These are phyloP conservation scores for Tetracladium marchalianum DNA, from an alignment of 495 filamentous ascomycete species.

Conservation along the genomic window DNA sequence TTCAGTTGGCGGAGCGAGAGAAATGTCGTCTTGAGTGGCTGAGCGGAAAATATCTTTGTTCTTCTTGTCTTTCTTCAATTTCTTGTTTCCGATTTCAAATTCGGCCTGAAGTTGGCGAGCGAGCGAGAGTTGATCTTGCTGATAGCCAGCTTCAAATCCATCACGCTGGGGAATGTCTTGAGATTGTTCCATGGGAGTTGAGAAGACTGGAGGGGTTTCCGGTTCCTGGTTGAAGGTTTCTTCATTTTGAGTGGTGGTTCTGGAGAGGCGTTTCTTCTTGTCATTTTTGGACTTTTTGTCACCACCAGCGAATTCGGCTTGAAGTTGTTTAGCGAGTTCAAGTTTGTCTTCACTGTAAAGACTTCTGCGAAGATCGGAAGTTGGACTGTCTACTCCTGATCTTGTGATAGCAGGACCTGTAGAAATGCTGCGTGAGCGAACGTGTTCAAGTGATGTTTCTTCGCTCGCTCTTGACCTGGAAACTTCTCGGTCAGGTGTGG, in stretches of 20 bases:
- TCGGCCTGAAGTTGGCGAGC: slow-evolving; percentile 13
- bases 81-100: slow-evolving; percentile 20
- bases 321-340: slow-evolving; percentile 19
- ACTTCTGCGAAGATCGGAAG: slow-evolving; percentile 3
- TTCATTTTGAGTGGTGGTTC: slow-evolving; percentile 12
- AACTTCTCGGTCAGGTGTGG: slow-evolving; percentile 20
- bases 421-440: slow-evolving; percentile 16
- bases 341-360: slow-evolving; percentile 17
- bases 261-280: slow-evolving; percentile 23
- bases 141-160: slow-evolving; percentile 12
- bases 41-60: slow-evolving; percentile 5
- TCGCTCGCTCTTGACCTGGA: slow-evolving; percentile 21
- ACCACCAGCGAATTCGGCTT: slow-evolving; percentile 21
- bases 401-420: slow-evolving; percentile 8
- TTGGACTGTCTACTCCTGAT: background rate
- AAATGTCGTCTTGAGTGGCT: slow-evolving; percentile 11
- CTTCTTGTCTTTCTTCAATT: slow-evolving; percentile 35
- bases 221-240: slow-evolving; percentile 3
- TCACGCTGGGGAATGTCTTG: slow-evolving; percentile 5
- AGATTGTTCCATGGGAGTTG: background rate
- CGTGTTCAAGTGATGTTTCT: slow-evolving; percentile 7
- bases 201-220: background rate
- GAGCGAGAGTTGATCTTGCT: background rate
- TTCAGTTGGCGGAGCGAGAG: background rate
- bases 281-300: slow-evolving; percentile 31